Evolutionary conservation across 495 filamentous ascomycete genomes (phyloP).

Genomic region (Penicillium fimorum): DNA sequence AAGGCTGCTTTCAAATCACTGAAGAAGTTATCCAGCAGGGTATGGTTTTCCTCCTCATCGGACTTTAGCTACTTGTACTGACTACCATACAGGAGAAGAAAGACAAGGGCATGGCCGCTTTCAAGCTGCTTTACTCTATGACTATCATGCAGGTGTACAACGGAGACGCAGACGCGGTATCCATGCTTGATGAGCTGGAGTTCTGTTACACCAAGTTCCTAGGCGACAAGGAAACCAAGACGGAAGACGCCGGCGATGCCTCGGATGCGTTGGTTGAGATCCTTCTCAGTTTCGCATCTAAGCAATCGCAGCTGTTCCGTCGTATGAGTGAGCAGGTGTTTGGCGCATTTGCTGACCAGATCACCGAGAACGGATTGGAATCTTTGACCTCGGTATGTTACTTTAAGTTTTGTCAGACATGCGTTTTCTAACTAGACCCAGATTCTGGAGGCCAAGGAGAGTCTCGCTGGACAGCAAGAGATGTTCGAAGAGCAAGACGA

Average conservation of each 20-base stretch:
- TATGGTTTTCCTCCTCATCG: conserved; percentile 20
- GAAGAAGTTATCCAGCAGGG: conserved; percentile 63
- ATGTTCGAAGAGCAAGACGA: conserved; percentile 79
- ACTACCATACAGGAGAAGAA: conserved; percentile 34
- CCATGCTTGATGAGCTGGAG: conserved; percentile 70
- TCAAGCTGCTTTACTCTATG: conserved; percentile 81
- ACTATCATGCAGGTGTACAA: conserved; percentile 86
- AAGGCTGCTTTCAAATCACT: conserved; percentile 63
- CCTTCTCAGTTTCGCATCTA: conserved; percentile 80
- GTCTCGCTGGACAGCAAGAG: conserved; percentile 73
- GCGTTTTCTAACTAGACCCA: conserved; percentile 27
- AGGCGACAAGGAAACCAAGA: conserved; percentile 45
- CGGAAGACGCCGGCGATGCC: conserved; percentile 56
- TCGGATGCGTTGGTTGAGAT: conserved; percentile 82
- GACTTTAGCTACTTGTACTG: conserved; percentile 8
- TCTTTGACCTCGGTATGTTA: conserved; percentile 59
- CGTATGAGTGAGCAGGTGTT: conserved; percentile 89
- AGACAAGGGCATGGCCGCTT: conserved; percentile 51
- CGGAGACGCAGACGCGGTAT: conserved; percentile 77
- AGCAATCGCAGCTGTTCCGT: conserved; percentile 78
- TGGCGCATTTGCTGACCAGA: conserved; percentile 65
- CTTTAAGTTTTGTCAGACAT: not conserved
- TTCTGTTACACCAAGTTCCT: conserved; percentile 65
- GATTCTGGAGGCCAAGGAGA: conserved; percentile 77
- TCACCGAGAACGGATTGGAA: conserved; percentile 69